These are phyloP conservation scores for Clonostachys chloroleuca DNA, from an alignment of 2,329 filamentous ascomycete genomes.

Conservation along the genomic window DNA sequence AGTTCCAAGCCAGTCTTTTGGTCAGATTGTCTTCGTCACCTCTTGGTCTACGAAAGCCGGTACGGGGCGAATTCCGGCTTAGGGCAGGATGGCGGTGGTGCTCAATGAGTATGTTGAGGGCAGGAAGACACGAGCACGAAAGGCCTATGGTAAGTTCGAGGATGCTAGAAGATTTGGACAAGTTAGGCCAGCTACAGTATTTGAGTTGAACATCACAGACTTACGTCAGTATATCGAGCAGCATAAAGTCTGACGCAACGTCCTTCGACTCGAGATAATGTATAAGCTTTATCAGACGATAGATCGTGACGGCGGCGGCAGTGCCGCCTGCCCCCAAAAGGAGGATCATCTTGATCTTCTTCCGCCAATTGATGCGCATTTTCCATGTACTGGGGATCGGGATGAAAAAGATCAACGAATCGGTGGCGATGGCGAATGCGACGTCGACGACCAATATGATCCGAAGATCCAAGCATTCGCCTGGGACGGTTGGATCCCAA, in stretches of 20 bases:
- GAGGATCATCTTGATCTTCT: slow-evolving; percentile 20
- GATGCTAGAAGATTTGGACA: slow-evolving; percentile 9
- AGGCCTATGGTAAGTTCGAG: slow-evolving; percentile 16
- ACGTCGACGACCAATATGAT: slow-evolving; percentile 17
- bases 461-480: slow-evolving; percentile 20
- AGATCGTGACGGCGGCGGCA: slow-evolving; percentile 16
- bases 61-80: too few relatives aligned
- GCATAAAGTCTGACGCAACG: background rate
- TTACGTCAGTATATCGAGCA: slow-evolving; percentile 1
- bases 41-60: too few relatives aligned
- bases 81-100: background rate
- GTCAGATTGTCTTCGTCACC: background rate
- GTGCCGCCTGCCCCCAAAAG: slow-evolving; percentile 19
- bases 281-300: slow-evolving; percentile 5
- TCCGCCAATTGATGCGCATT: slow-evolving; percentile 13
- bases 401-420: slow-evolving; percentile 21
- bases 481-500: slow-evolving; percentile 12
- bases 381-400: slow-evolving; percentile 20
- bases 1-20: too few relatives aligned
- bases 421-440: slow-evolving; percentile 18
- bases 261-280: slow-evolving; percentile 6
- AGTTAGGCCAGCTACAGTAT: slow-evolving; percentile 15
- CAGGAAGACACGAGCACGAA: slow-evolving; percentile 15
- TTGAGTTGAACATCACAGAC: slow-evolving; percentile 8
- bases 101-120: slow-evolving; percentile 9